These are phyloP conservation scores for Drosera capensis DNA, from an alignment of 148 eudicot species.

Conservation along the genomic window DNA sequence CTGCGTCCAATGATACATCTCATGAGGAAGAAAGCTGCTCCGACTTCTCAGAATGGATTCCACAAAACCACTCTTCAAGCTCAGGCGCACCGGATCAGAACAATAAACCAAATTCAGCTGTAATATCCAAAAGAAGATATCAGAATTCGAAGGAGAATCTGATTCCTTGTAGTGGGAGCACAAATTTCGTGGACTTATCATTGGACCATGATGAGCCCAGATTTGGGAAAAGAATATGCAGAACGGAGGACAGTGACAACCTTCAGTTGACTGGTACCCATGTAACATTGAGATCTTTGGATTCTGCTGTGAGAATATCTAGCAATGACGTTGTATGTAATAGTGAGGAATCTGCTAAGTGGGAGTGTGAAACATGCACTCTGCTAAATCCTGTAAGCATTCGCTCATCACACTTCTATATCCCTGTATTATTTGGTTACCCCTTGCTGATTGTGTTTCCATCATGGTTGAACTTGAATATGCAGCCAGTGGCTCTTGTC, in stretches of 20 bases:
- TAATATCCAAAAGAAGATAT: slow-evolving; percentile 30
- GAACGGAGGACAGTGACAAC: slow-evolving; percentile 5
- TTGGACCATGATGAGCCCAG: background rate
- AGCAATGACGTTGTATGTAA: background rate
- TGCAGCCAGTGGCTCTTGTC: slow-evolving; percentile 69
- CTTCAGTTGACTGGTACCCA: slow-evolving; percentile 7
- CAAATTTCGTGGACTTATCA: slow-evolving; percentile 14
- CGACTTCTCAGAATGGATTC: slow-evolving; percentile 12
- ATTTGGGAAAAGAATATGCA: slow-evolving; percentile 12
- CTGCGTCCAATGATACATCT: slow-evolving; percentile 10
- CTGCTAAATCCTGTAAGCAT: slow-evolving; percentile 69
- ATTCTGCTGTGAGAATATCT: too few relatives aligned
- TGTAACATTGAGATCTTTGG: too few relatives aligned
- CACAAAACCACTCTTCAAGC: slow-evolving; percentile 11
- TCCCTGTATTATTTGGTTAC: background rate
- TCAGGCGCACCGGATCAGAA: slow-evolving; percentile 10
- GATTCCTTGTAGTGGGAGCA: slow-evolving; percentile 3
- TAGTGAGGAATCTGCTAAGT: slow-evolving; percentile 8
- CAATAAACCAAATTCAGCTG: slow-evolving; percentile 7
- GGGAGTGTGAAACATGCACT: slow-evolving; percentile 81
- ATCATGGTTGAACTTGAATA: slow-evolving; percentile 2
- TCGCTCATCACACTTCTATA: background rate
- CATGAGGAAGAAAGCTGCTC: slow-evolving; percentile 23
- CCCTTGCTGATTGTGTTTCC: background rate
- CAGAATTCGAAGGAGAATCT: slow-evolving; percentile 6